Base-by-base conservation (phyloP, 768 basidiomycete species). In the Leucogyrophana mollusca region DNA sequence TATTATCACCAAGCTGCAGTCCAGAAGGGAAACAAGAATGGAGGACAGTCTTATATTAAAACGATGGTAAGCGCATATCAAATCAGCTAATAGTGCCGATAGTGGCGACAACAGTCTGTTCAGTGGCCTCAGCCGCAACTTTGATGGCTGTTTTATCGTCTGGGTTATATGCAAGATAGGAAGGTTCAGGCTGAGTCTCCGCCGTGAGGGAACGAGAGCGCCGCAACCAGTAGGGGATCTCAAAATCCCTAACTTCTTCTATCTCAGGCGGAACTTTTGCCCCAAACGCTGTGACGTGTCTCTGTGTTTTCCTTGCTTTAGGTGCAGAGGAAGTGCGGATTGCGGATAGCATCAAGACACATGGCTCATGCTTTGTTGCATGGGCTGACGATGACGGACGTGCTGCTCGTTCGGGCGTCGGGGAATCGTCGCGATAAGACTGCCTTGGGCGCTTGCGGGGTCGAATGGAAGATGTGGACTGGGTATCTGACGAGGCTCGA, bases 221-320 rank as follows among this genome's bases (percentile, higher is more conserved):
- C 33, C 53, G 56, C 48, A 83, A 56, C 82, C 80, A 85, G 16
- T 62, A 50, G 0, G 86, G 85, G 30, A 83, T 62, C 53, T 76
- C 72, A 54, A 77, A 87, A 34, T 85, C 82, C 50, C 64, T 69
- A 23, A 66, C 49, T 43, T 76, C 72, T 49, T 74, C 73, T 30
- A 81, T 49, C 27, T 70, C 74, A 1, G 58, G 54, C 4, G 78
- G 79, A n/a, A 85, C 67, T 51, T 78, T 74, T 34, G 70, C 67
- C 0, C 86, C 85, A 56, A 86, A 88, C 8, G 83, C 80, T 13
- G 70, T 73, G 34, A 75, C 64, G 51, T 78, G 73, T 47, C 83
- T 71, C 51, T 74, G 72, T 9, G 78, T 73, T 57, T 77, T 75
- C 45, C 79, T 66, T 18, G 70, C 65, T 16, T 67, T 68, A 11